These are phyloP conservation scores for Fusarium armeniacum DNA, from an alignment of 2,329 filamentous ascomycete species.

Conservation along the genomic window DNA sequence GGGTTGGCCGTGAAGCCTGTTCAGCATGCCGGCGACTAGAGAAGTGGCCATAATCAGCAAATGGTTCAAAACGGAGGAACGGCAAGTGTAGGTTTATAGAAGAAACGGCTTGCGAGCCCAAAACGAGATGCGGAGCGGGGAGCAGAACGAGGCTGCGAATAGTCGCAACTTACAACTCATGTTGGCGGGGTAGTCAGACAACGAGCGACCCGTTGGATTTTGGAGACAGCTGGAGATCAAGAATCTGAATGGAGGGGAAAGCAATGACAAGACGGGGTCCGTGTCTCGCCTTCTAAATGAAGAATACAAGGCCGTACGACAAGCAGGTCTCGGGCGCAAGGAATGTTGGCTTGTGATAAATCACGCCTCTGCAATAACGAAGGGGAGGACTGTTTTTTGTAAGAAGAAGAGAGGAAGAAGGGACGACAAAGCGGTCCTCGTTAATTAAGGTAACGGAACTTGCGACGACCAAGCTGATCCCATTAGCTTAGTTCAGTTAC, in stretches of 20 bases:
- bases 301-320: constrained; percentile 11
- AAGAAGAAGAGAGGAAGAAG: constrained; percentile 25
- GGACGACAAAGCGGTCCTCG: constrained; percentile 38
- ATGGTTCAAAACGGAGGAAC: constrained; percentile 7
- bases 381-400: constrained; percentile 22
- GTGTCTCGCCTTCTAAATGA: constrained; percentile 4
- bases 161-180: constrained; percentile 54
- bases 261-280: constrained; percentile 9
- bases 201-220: constrained; percentile 29
- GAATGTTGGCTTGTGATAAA: constrained; percentile 10
- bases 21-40: constrained; percentile 88
- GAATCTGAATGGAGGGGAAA: constrained; percentile 22
- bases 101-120: constrained; percentile 1
- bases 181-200: constrained; percentile 48
- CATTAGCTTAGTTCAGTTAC: constrained; percentile 4
- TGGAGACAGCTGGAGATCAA: constrained; percentile 10
- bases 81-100: constrained; percentile 1
- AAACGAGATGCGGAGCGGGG: constrained; percentile 37
- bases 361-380: constrained; percentile 31
- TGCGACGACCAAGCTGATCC: constrained; percentile 33
- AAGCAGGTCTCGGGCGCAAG: constrained; percentile 28
- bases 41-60: constrained; percentile 45
- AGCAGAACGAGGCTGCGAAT: constrained; percentile 46
- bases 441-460: constrained; percentile 35
- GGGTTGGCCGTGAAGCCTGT: constrained; percentile 95